Evolutionary conservation across 1,139 yeast species (phyloP), one percentile per base, ranked within the genome.

Genomic region (Scheffersomyces cryptocercus): DNA sequence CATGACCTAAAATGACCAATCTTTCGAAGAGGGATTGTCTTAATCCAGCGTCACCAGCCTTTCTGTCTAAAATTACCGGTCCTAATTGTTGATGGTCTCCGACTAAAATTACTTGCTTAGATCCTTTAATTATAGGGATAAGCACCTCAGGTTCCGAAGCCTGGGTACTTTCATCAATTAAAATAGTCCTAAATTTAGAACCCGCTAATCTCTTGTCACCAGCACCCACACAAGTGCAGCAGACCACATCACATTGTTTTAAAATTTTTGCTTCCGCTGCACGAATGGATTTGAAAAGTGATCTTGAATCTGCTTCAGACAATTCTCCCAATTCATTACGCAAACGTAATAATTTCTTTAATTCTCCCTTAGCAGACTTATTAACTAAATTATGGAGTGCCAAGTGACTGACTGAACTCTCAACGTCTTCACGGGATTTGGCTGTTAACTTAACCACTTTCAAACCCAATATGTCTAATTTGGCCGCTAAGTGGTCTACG

Each of bases 71-170:
- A 41, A 90, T 85, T 20, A 89, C 95, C 0, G 97, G 97, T 3
- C 97, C 97, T 53, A 90, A 71, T 68, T 91, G 98, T 67, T 88
- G 95, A 64, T 91, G 97, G 62, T 91, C 98, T 56, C 98, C 98
- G 39, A 91, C 97, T 28, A 91, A 70, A 39, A 90, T 81, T 3
- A 89, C 90, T 60, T 90, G 97, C 59, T 86, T 86, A 43, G 96
- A 89, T 28, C 97, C 96, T 54, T 84, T 86, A 2, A 86, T 91
- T 38, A 90, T 81, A 7, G 98, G 97, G 49, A 91, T 88, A 56
- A 91, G 73, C 55, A 87, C 82, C 63, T 89, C 97, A 0, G 97
- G 97, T 62, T 91, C 98, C 1, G 93, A 81, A 1, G 97, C 95
- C 65, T 91, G 97, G 0, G 97, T 89, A 59, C 90, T 84, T 68